Percentiles rank a stretch among this genome's conserved stretches.
These are phyloP conservation scores for Malus sieversii DNA, from an alignment of 306 rosid genomes.

Conservation along the genomic window DNA sequence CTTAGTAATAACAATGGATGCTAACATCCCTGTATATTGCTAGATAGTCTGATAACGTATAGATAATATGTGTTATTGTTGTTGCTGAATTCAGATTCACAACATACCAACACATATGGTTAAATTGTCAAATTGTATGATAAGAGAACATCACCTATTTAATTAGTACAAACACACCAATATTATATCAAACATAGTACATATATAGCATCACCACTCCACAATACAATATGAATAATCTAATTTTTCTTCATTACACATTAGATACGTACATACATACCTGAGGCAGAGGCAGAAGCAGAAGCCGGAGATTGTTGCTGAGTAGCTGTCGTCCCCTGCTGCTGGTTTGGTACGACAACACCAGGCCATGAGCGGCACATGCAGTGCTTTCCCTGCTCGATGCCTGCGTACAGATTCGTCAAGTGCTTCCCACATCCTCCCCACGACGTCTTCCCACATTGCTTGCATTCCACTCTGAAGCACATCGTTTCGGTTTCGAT, in stretches of 20 bases:
- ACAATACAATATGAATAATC: not conserved
- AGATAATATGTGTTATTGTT: too few species aligned
- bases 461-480: slow-evolving; percentile 36
- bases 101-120: too few species aligned
- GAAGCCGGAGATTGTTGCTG: not conserved
- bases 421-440: slow-evolving; percentile 58
- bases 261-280: not conserved
- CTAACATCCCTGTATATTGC: not conserved
- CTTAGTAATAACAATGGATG: not conserved
- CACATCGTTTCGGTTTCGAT: slow-evolving; percentile 31
- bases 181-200: not conserved
- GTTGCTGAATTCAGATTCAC: not conserved
- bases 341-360: slow-evolving; percentile 17
- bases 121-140: not conserved
- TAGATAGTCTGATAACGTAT: too few species aligned
- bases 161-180: too few species aligned
- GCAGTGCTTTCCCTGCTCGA: slow-evolving; percentile 59
- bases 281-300: not conserved
- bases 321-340: not conserved
- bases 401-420: slow-evolving; percentile 29
- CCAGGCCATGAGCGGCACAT: slow-evolving; percentile 81
- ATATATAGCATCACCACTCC: not conserved
- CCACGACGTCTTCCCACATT: slow-evolving; percentile 39
- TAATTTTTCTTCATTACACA: too few species aligned
- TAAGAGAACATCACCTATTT: not conserved